phyloP scores from a whole-genome alignment of 2,329 filamentous ascomycete species.

The Cladophialophora yegresii region DNA sequence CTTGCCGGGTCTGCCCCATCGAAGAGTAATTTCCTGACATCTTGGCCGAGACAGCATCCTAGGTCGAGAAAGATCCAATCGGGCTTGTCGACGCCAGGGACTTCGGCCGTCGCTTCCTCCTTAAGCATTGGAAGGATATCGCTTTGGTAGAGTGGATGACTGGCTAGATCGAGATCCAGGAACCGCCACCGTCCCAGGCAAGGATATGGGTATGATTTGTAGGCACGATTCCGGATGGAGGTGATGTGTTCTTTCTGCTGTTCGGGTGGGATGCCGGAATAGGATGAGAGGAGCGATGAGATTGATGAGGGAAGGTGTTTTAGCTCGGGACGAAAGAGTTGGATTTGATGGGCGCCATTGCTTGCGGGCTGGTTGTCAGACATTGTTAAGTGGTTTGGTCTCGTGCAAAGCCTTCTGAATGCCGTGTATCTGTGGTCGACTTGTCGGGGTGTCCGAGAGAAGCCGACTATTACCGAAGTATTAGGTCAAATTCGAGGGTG shows the following conservation, averaged over 20 bases:
- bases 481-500: not conserved
- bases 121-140: slow-evolving; percentile 33
- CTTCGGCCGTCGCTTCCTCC: not conserved
- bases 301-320: slow-evolving; percentile 24
- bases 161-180: slow-evolving; percentile 45
- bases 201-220: slow-evolving; percentile 43
- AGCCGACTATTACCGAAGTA: not conserved
- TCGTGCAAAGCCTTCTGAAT: not conserved
- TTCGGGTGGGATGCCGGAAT: slow-evolving; percentile 28
- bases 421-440: not conserved
- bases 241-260: slow-evolving; percentile 32
- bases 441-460: not conserved
- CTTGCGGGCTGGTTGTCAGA: not conserved
- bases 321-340: slow-evolving; percentile 24
- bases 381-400: not conserved
- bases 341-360: not conserved
- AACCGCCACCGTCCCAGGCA: slow-evolving; percentile 51
- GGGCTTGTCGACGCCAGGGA: not conserved
- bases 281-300: slow-evolving; percentile 26
- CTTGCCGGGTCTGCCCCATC: slow-evolving; percentile 54
- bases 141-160: slow-evolving; percentile 39
- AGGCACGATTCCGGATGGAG: slow-evolving; percentile 36
- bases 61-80: slow-evolving; percentile 46
- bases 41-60: slow-evolving; percentile 50
- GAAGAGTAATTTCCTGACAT: slow-evolving; percentile 47